These are phyloP conservation scores for Clonostachys byssicola DNA, from an alignment of 2,329 filamentous ascomycete genomes.

Conservation along the genomic window DNA sequence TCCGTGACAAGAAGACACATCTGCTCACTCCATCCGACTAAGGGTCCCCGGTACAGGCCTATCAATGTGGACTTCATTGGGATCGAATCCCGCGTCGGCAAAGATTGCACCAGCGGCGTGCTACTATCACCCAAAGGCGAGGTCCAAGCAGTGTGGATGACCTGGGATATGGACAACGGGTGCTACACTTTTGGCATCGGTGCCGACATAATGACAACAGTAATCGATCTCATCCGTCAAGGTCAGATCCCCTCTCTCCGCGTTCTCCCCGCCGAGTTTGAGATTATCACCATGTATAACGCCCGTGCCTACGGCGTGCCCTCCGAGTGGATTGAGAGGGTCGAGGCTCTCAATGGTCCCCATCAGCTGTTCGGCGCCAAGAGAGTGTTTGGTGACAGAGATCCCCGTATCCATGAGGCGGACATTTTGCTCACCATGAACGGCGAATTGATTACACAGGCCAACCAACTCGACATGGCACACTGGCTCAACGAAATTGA, in stretches of 20 bases:
- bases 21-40: slow-evolving; percentile 94
- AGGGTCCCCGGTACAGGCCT: slow-evolving; percentile 81
- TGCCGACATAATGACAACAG: slow-evolving; percentile 81
- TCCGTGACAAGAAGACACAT: slow-evolving; percentile 96
- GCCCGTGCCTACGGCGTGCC: slow-evolving; percentile 95
- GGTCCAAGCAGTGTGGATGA: slow-evolving; percentile 94
- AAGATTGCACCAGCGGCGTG: slow-evolving; percentile 91
- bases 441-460: slow-evolving; percentile 85
- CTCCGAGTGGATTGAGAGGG: slow-evolving; percentile 91
- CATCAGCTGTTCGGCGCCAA: slow-evolving; percentile 99
- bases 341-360: slow-evolving; percentile 77
- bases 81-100: slow-evolving; percentile 86
- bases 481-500: slow-evolving; percentile 82
- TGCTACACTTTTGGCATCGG: slow-evolving; percentile 94
- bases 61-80: slow-evolving; percentile 97
- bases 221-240: slow-evolving; percentile 80
- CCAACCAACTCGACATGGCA: slow-evolving; percentile 93
- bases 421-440: slow-evolving; percentile 92
- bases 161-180: slow-evolving; percentile 93
- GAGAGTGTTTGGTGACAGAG: slow-evolving; percentile 61
- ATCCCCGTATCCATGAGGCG: slow-evolving; percentile 62
- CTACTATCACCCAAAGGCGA: slow-evolving; percentile 85
- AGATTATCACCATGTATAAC: slow-evolving; percentile 94
- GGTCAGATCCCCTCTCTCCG: slow-evolving; percentile 77
- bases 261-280: slow-evolving; percentile 91